phyloP scores from a whole-genome alignment of 257 asterid genomes.

The Solanum piurae region DNA sequence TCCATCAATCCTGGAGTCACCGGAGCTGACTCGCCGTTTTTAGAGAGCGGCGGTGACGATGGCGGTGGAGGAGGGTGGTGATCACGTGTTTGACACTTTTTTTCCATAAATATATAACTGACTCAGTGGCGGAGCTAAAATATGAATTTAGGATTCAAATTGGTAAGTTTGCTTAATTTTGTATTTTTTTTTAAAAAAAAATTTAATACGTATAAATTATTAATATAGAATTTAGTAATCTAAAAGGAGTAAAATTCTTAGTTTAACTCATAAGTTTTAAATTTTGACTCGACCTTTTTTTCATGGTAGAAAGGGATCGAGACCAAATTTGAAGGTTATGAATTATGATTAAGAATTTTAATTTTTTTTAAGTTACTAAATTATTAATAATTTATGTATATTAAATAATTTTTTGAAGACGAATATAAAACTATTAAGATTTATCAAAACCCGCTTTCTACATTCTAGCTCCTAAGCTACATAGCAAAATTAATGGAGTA shows the following conservation, averaged over 20 bases:
- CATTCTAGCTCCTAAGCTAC: not conserved
- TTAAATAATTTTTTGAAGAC: not conserved
- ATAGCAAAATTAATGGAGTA: not conserved
- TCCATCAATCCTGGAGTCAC: conserved; percentile 9
- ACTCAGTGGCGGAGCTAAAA: not conserved
- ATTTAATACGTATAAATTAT: not conserved
- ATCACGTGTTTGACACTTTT: conserved; percentile 18
- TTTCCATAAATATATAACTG: not conserved
- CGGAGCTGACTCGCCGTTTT: conserved; percentile 13
- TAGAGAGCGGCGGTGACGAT: not conserved
- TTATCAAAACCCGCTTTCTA: not conserved
- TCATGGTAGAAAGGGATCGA: no score
- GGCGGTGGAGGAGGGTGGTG: conserved; percentile 6
- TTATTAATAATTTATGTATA: not conserved
- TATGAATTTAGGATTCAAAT: not conserved
- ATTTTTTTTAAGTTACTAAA: not conserved
- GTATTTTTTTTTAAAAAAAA: not conserved
- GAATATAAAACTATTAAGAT: not conserved
- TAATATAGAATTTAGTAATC: not conserved
- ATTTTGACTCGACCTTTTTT: not conserved
- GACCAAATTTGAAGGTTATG: not conserved
- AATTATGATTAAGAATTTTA: not conserved
- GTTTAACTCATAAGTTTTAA: not conserved
- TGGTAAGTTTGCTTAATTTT: not conserved
- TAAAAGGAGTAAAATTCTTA: not conserved